These are phyloP conservation scores for Lomentospora prolificans DNA, from an alignment of 2,329 filamentous ascomycete genomes.

Conservation along the genomic window DNA sequence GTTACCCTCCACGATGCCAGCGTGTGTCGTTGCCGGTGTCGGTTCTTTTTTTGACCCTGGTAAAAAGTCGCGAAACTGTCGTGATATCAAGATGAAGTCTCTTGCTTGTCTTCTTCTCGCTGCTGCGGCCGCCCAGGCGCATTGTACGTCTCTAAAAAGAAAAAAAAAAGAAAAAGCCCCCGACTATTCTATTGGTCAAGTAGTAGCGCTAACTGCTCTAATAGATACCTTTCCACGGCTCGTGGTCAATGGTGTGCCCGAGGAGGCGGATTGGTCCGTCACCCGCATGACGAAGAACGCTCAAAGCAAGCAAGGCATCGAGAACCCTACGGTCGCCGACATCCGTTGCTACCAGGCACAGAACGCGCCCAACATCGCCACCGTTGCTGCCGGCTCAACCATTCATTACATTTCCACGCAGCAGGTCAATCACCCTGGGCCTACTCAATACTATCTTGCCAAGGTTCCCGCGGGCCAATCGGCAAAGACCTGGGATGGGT, in stretches of 20 bases:
- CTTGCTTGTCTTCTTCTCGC: constrained; percentile 14
- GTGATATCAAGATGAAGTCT: constrained; percentile 13
- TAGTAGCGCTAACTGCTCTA: too few species aligned
- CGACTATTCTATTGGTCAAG: too few species aligned
- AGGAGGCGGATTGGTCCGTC: constrained; percentile 23
- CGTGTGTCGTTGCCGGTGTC: too few species aligned
- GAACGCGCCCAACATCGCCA: constrained; percentile 19
- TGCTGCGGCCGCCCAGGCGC: constrained; percentile 15
- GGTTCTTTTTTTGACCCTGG: neutral
- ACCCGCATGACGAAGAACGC: constrained; percentile 27
- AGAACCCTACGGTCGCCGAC: constrained; percentile 20
- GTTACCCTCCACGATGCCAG: neutral
- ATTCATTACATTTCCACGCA: constrained; percentile 24
- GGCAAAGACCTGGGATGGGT: constrained; percentile 25
- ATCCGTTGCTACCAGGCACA: constrained; percentile 25
- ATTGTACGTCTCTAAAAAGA: constrained; percentile 13
- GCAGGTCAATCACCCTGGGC: constrained; percentile 22
- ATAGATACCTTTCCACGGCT: constrained; percentile 25
- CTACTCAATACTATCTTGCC: constrained; percentile 29
- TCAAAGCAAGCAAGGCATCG: constrained; percentile 23
- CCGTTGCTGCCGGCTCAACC: constrained; percentile 21
- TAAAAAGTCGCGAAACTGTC: neutral
- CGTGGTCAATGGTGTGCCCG: constrained; percentile 22
- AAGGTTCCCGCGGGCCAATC: constrained; percentile 23
- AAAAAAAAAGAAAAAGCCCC: neutral